Base-by-base conservation (phyloP, 192 early-diverging fungal genomes). In the Rhizoclosmatium sp. region DNA sequence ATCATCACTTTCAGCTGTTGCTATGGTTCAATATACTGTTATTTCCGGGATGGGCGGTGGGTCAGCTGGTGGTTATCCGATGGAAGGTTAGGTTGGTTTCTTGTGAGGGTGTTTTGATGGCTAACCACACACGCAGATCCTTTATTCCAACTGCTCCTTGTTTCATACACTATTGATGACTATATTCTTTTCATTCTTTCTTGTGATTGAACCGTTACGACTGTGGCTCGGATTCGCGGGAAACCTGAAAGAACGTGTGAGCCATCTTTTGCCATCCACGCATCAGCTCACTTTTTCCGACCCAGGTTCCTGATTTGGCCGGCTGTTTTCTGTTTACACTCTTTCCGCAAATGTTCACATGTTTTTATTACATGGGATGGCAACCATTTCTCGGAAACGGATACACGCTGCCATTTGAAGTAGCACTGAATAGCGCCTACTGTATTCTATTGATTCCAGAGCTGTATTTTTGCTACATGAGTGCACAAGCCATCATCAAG, bases 211-310 rank as follows among this genome's bases (percentile, higher is more conserved):
- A 69, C 69, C 74, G 12, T 5, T 74, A 9, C 77, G 85, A 39
- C 49, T 86, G 39, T 84, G 69, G 72, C 74, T 86, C 19, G 85
- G 85, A 3, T 86, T 78, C 62, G n/a, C 12, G 2, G 85, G 85
- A 2, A 86, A 86, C 54, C 73, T 86, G 10, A 73, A 69, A 40
- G 85, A 86, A 62, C 65, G 79, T 54, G 83, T 84, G 44, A 47
- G 71, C 44, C 21, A 23, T 47, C 42, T 21, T 45, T 21, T 21
- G 71, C 7, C 64, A n/a, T 23, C 64, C 46, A 31, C 0, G 31
- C 31, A 31, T 31, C 31, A 31, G 31, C 31, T 31, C 31, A 31
- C 31, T 0, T 31, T 31, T 31, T 31, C 31, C 0, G 31, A 31
- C 31, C 7, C 41, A 83, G 80, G 81, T 86, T 74, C 85, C 85